A percentile compares a stretch with the other conserved stretches of the same genome.
Conservation (phyloP, 2,329 filamentous ascomycete species). For the Aspergillus tanneri region DNA sequence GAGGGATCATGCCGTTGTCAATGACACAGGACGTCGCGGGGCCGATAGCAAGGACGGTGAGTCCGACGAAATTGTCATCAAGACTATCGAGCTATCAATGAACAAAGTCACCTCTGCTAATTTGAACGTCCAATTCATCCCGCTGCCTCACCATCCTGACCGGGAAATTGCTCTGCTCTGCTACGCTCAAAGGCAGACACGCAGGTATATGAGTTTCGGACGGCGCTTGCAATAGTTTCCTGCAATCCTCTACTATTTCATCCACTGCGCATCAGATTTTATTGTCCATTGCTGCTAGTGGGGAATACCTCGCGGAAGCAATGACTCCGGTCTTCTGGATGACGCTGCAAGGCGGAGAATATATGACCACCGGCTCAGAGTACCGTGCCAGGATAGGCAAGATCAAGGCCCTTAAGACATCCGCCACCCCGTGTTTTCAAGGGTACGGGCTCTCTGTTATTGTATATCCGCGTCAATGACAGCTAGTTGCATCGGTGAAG, state of each 20-base stretch:
- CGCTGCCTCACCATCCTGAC: not conserved
- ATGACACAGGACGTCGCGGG: constrained; percentile 58
- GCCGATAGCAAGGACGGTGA: constrained; percentile 52
- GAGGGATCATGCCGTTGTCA: constrained; percentile 57
- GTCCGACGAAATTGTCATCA: constrained; percentile 43
- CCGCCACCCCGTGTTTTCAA: constrained; percentile 53
- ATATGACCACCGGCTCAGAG: constrained; percentile 52
- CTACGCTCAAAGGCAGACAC: constrained; percentile 54
- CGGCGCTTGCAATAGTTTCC: constrained; percentile 57
- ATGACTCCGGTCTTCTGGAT: constrained; percentile 60
- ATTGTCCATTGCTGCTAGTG: constrained; percentile 50
- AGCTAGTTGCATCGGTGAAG: constrained; percentile 60
- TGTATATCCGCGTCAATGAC: constrained; percentile 65
- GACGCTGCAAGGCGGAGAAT: constrained; percentile 54
- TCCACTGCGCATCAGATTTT: constrained; percentile 40
- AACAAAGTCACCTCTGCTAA: not conserved
- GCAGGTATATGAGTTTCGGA: constrained; percentile 60
- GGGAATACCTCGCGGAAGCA: constrained; percentile 49
- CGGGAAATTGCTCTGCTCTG: constrained; percentile 32
- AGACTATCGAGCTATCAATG: constrained; percentile 51
- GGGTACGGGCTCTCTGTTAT: constrained; percentile 55
- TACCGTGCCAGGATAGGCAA: constrained; percentile 51
- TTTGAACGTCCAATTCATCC: constrained; percentile 1
- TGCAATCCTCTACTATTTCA: constrained; percentile 39
- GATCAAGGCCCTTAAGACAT: constrained; percentile 55